Evolutionary conservation across 1,284 basidiomycete genomes (phyloP), one percentile per base, ranked within the genome.

Genomic region (Sphaerobolus stellatus): DNA sequence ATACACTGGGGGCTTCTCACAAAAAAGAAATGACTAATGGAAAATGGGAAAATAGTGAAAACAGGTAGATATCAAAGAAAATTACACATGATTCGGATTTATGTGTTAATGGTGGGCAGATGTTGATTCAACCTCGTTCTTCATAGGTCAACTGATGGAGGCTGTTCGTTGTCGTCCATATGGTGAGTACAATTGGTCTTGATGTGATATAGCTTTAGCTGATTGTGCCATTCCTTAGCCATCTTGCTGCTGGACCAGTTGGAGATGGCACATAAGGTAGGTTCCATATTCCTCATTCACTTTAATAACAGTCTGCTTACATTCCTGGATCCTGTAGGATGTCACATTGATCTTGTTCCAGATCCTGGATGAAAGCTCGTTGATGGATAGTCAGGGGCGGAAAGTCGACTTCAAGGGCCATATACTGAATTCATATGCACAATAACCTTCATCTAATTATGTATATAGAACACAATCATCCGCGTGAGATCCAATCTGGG

Each of bases 281-380:
- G 38, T 33, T 16, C 58, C 1, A 54, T 45, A 20, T 3, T 22
- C 14, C 33, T 36, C 14, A 30, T 8, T 30, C n/a, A n/a, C n/a
- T n/a, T n/a, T n/a, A n/a, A 29, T 5, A 34, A 13, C 13, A 9
- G 11, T n/a, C 6, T 16, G 47, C 18, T 47, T 5, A 56, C 44
- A 25, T 45, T 43, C 9, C 44, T n/a, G n/a, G n/a, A n/a, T n/a
- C 20, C 47, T 28, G 28, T 54, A 83, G 78, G 93, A 94, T 63
- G 92, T 97, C 25, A 81, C 90, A 1, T 92, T 95, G 83, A 92
- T 96, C 57, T 76, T 97, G 13, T 78, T 98, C 3, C 94, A 97
- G 69, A 89, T 98, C 54, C 80, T 98, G 31, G 94, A 98, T 63
- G 94, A 98, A 69, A 95, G 94, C 11, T 83, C 76, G 52, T 77